Base-by-base conservation (phyloP, 1,284 basidiomycete genomes). In the Cryptococcus hybrid region DNA sequence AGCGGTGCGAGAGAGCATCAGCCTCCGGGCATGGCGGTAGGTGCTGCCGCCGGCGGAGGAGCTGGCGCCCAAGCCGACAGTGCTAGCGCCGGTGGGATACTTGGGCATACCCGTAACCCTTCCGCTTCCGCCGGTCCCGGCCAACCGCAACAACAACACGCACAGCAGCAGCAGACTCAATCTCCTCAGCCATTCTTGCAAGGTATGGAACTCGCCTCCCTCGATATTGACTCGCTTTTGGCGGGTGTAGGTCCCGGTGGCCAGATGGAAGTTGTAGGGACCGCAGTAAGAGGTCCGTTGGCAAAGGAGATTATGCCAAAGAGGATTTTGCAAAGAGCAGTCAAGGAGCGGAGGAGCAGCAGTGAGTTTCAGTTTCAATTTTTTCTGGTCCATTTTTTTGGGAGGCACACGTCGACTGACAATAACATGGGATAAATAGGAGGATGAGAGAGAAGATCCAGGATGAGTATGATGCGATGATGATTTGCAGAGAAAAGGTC, bases 271-370 rank as follows among this genome's bases (percentile, higher is more conserved):
- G 60, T 68, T 36, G 61, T 62, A 13, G 70, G 68, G 3, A 66
- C 61, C 3, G 64, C 64, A 12, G 65, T 67, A 7, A 64, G 69
- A 49, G 73, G 71, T 12, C 73, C 74, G 7, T 62, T 72, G 49
- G 74, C 68, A 30, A 93, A 92, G 81, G 91, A 96, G 77, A 90
- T 95, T 59, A 92, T 89, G 75, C 95, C 95, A 7, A 99, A 99
- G 84, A 86, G 89, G 82, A 94, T 98, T 52, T 93, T 76, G 87
- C 86, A n/a, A 94, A 92, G 78, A 92, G 92, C n/a, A 83, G 83
- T 52, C 82, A 82, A 36, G 73, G 72, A 2, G 63, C 67, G 7
- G 85, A 88, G 65, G 94, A 99, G 79, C 86, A 88, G 52, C 87
- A 90, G 90, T 91, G 68, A 71, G 89, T 77, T 0, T 11, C 40